Percentiles rank a stretch among this genome's conserved stretches.
phyloP scores from a whole-genome alignment of 352 stramenopile species.

The Plasmopara muralis region DNA sequence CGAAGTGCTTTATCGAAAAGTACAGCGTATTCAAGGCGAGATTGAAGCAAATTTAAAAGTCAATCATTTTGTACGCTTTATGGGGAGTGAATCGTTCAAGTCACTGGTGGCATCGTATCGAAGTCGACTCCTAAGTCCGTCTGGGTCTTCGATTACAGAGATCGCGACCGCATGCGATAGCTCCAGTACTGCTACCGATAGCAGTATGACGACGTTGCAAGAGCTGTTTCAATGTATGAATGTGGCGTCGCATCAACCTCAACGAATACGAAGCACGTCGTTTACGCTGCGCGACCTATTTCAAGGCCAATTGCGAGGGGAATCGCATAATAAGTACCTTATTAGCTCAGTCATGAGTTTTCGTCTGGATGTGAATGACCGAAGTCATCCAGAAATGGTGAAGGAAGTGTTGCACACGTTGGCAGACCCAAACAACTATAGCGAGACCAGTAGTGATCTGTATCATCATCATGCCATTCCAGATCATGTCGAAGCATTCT shows the following conservation, averaged over 20 bases:
- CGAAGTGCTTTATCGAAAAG: conserved; percentile 46
- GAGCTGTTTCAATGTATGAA: conserved; percentile 88
- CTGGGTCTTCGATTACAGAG: conserved; percentile 23
- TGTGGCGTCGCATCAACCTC: conserved; percentile 71
- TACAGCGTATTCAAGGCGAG: conserved; percentile 43
- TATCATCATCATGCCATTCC: conserved; percentile 72
- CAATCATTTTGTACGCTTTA: conserved; percentile 85
- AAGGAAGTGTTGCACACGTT: conserved; percentile 70
- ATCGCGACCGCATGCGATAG: conserved; percentile 21
- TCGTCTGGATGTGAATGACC: conserved; percentile 53
- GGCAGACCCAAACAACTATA: conserved; percentile 32
- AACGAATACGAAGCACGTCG: conserved; percentile 63
- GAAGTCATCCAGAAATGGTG: conserved; percentile 44
- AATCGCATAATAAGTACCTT: conserved; percentile 52
- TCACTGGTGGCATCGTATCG: conserved; percentile 70
- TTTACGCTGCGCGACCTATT: conserved; percentile 63
- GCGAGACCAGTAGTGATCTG: conserved; percentile 49
- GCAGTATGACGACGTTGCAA: conserved; percentile 77
- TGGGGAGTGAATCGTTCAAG: conserved; percentile 76
- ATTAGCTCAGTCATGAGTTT: conserved; percentile 72
- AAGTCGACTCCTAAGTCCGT: conserved; percentile 65
- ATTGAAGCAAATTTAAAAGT: conserved; percentile 78
- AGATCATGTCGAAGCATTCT: conserved; percentile 80
- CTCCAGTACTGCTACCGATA: conserved; percentile 52
- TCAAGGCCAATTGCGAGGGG: conserved; percentile 51